Evolutionary conservation across 768 basidiomycete genomes (phyloP).

Genomic region (Pleurotus tuber-regium): DNA sequence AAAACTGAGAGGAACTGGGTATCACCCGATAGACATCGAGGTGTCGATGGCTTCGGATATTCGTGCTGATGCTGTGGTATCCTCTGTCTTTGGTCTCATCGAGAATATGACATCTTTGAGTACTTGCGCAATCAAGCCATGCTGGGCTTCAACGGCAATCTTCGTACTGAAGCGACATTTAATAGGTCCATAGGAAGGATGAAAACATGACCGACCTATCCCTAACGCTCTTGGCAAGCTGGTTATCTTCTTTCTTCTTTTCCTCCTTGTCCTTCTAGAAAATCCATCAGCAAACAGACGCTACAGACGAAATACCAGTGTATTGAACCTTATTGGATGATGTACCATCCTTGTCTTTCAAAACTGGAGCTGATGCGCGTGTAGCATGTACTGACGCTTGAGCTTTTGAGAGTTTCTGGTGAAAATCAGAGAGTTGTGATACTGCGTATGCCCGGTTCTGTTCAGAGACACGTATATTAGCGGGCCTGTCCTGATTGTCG

Average conservation of each 20-base stretch:
- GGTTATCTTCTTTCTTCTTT: conserved; percentile 86
- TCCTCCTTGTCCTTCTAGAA: conserved; percentile 56
- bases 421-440: conserved; percentile 85
- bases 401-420: conserved; percentile 83
- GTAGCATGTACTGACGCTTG: conserved; percentile 56
- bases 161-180: conserved; percentile 59
- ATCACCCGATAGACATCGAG: conserved; percentile 49
- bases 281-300: conserved; percentile 4
- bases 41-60: conserved; percentile 34
- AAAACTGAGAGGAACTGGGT: too few relatives aligned
- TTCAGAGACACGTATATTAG: neutral
- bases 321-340: conserved; percentile 40
- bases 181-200: too few relatives aligned
- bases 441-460: conserved; percentile 95
- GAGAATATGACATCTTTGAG: conserved; percentile 93
- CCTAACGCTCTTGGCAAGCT: conserved; percentile 84
- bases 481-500: too few relatives aligned
- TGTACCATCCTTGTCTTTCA: conserved; percentile 48
- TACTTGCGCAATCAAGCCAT: conserved; percentile 90
- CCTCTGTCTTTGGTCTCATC: conserved; percentile 36
- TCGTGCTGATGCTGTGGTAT: conserved; percentile 20
- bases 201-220: conserved; percentile 63
- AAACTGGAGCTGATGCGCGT: conserved; percentile 50
- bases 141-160: conserved; percentile 88
- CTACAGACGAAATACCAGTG: neutral